Base-by-base conservation (phyloP, 2,329 filamentous ascomycete genomes). In the Keithomyces neogunnii region DNA sequence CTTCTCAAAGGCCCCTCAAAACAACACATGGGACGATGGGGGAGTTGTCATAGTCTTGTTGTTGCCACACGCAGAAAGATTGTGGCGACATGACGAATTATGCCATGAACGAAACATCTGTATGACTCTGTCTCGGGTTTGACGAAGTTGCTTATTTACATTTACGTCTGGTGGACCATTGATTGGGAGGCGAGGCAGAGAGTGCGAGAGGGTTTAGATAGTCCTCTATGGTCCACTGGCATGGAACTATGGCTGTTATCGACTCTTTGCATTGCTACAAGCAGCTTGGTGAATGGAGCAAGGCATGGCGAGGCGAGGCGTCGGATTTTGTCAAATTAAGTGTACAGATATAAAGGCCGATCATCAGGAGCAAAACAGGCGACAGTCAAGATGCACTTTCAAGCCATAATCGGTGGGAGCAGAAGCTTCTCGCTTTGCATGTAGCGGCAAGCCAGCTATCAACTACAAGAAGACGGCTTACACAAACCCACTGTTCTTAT, bases 191-290 rank as follows among this genome's bases (percentile, higher is more conserved):
- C n/a, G 38, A 32, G 38, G 40, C 39, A 10, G 7, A 35, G 29
- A 62, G 64, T 68, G 66, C 57, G 56, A 68, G 69, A 69, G 71
- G 71, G 70, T 62, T 77, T 76, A 76, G 73, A 73, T 75, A 76
- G 65, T 71, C 71, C 69, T 73, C 70, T 66, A 39, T 9, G 63
- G 63, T 62, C 60, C 56, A 58, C 58, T 48, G 50, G 51, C 19
- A 40, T 7, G 38, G 9, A 26, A 13, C 9, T 9, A 40, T 40
- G 38, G 38, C 38, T 40, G n/a, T 40, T 26, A 19, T 40, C 3
- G 38, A 26, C 26, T 26, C 19, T 13, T 39, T 11, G 19, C 19
- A 39, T 39, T 5, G 13, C 26, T 6, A 6, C 19, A 19, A 5
- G 38, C n/a, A 40, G 8, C 8, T 26, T 13, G n/a, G 38, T 13